Evolutionary conservation across 2,329 filamentous ascomycete species (phyloP), one percentile per base, ranked within the genome.

Genomic region (Colletotrichum sp.): DNA sequence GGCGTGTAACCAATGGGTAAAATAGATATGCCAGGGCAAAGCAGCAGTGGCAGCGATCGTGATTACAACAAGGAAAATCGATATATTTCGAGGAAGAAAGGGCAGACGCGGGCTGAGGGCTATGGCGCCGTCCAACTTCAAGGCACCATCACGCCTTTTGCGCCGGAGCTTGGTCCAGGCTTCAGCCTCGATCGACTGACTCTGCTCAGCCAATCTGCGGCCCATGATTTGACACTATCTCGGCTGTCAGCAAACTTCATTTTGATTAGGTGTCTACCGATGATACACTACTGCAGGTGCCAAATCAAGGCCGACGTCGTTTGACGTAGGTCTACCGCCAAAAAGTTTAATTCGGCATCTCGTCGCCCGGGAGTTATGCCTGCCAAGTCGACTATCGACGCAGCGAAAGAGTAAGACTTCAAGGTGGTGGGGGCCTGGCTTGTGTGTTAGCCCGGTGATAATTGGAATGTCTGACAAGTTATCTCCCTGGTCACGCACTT

Each of bases 371-470:
- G 36, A 72, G 60, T 67, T 63, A 32, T 63, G 52, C 22, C 18
- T 30, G 15, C 55, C 28, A 16, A 22, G 13, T 55, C 32, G 28
- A 39, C 22, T 32, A 68, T 18, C 15, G 55, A 55, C 65, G 30
- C 13, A 52, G 32, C 48, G 12, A 28, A 71, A 26, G 32, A 52
- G 34, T 48, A 32, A 9, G 28, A 70, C 59, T 59, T 34, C 57
- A 30, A 67, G 26, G 39, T 30, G 44, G 39, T 30, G 22, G 22
- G 65, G 28, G 65, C 62, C 30, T 68, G 65, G 59, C 39, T 68
- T 57, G 63, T 30, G 62, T 63, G 74, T 72, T 74, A 68, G 65
- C 71, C 36, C 9, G 66, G 65, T 62, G 71, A 75, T 34, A 13
- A 26, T 24, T 73, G 70, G 70, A 75, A 75, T 75, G 65, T 66